Evolutionary conservation across 106 monocot species (phyloP), one percentile per base, ranked within the genome.

Genomic region (Vanilla planifolia): DNA sequence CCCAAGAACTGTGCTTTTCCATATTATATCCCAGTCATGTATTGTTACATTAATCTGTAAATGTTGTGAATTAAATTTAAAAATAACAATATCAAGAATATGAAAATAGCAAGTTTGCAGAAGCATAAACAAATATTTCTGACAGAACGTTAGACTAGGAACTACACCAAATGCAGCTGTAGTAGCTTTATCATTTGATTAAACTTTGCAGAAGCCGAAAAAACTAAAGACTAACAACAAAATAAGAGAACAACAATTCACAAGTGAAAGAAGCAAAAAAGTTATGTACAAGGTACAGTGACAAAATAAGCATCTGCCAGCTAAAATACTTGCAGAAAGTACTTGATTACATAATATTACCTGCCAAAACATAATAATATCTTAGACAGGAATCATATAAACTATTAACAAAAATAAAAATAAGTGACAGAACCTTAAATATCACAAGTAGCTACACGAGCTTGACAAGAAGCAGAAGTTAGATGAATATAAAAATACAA

Each of bases 21-120:
- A 92, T 75, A 98, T 69, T 64, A 98, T 92, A 72, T 98, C 98
- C 98, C 98, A 98, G 62, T 98, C 98, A 78, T 92, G 78, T 79
- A 98, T 98, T 14, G 92, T 92, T 46, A 92, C 92, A 68, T 79
- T 80, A 73, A 98, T 68, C 98, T 98, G 70, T 30, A 68, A 51
- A 61, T 60, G 46, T 6, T 32, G 21, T 48, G 56, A 65, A 67
- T 25, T 48, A 67, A 17, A 35, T 57, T 57, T n/a, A 37, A 36
- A 35, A 17, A 36, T 57, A 10, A 57, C 6, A 26, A 21, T 8
- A 57, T 20, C n/a, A 56, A 56, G 17, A 26, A 56, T 17, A 34
- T n/a, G 1, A 19, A 10, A 8, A 20, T 36, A 33, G 2, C 14
- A 25, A 36, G 15, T 19, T 34, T 36, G 19, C 0, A 57, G 57